These are phyloP conservation scores for Hydnum rufescens DNA, from an alignment of 768 basidiomycete genomes.

Conservation along the genomic window DNA sequence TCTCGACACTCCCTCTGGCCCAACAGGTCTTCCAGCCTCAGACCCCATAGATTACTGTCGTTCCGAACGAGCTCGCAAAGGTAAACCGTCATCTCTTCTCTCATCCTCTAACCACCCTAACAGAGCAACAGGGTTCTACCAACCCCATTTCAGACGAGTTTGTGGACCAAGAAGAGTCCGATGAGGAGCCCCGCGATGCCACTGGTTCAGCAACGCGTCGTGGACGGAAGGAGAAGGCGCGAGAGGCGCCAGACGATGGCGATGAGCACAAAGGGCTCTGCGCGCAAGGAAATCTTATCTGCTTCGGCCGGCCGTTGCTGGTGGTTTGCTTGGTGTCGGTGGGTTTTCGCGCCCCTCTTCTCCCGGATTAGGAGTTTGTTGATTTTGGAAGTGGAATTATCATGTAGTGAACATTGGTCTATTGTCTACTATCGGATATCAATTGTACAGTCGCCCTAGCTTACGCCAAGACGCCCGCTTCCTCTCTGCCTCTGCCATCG, in stretches of 20 bases:
- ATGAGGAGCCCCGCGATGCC: background rate
- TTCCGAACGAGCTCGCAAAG: slow-evolving; percentile 29
- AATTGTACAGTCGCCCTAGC: slow-evolving; percentile 40
- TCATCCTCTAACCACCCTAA: too few relatives aligned
- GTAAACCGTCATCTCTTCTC: too few relatives aligned
- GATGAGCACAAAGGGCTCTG: slow-evolving; percentile 35
- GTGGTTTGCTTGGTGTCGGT: slow-evolving; percentile 55
- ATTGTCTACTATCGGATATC: slow-evolving; percentile 37
- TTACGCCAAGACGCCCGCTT: slow-evolving; percentile 36
- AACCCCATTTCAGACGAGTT: slow-evolving; percentile 4
- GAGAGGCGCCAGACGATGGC: slow-evolving; percentile 23
- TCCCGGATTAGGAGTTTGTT: background rate
- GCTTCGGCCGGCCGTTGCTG: slow-evolving; percentile 46
- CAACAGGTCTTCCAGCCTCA: slow-evolving; percentile 19
- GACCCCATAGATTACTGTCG: slow-evolving; percentile 36
- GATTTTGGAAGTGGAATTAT: too few relatives aligned
- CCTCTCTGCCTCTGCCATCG: slow-evolving; percentile 32
- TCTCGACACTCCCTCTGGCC: slow-evolving; percentile 25
- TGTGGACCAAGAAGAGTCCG: background rate
- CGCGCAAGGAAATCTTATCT: slow-evolving; percentile 30
- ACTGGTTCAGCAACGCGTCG: background rate
- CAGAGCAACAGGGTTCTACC: background rate
- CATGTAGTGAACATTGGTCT: slow-evolving; percentile 49
- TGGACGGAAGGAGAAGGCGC: background rate
- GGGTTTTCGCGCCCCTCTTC: slow-evolving; percentile 12